phyloP scores from a whole-genome alignment of 306 rosid species.

The Prunus campanulata region DNA sequence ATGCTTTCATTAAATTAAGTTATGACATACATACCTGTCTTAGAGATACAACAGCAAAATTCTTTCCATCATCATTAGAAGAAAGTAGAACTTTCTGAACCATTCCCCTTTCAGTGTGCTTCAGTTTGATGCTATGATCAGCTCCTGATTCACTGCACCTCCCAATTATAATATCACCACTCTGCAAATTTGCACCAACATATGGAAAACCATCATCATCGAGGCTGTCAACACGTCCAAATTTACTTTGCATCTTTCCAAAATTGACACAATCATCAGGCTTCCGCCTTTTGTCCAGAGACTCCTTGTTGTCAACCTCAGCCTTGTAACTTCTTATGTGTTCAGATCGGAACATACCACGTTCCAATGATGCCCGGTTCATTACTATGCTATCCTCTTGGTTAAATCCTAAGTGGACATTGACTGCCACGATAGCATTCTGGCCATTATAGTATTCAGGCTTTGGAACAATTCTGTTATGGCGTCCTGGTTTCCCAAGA shows the following conservation, averaged over 20 bases:
- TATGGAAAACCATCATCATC: conserved; percentile 95
- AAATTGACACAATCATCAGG: conserved; percentile 74
- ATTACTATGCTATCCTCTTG: conserved; percentile 97
- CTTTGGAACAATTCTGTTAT: conserved; percentile 45
- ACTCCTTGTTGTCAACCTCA: conserved; percentile 77
- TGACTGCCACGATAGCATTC: conserved; percentile 93
- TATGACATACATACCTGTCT: conserved; percentile 64
- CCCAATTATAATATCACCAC: conserved; percentile 88
- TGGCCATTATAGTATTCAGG: conserved; percentile 90
- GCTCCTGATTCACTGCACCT: conserved; percentile 83
- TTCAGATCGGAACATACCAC: conserved; percentile 95
- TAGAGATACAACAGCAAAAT: conserved; percentile 81
- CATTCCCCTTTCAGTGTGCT: conserved; percentile 92
- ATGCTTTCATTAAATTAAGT: neutral
- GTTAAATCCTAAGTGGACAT: conserved; percentile 91
- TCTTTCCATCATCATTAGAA: conserved; percentile 93
- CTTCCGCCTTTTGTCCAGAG: conserved; percentile 67
- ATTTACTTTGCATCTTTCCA: conserved; percentile 82
- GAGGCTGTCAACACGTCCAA: conserved; percentile 88
- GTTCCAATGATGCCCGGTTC: conserved; percentile 94
- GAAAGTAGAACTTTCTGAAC: conserved; percentile 93
- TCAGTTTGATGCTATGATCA: conserved; percentile 85
- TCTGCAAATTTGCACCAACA: conserved; percentile 82
- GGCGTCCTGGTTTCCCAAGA: conserved; percentile 64
- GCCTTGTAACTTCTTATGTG: conserved; percentile 88